phyloP scores from a whole-genome alignment of 208 protist species.

The Naegleria fowleri region DNA sequence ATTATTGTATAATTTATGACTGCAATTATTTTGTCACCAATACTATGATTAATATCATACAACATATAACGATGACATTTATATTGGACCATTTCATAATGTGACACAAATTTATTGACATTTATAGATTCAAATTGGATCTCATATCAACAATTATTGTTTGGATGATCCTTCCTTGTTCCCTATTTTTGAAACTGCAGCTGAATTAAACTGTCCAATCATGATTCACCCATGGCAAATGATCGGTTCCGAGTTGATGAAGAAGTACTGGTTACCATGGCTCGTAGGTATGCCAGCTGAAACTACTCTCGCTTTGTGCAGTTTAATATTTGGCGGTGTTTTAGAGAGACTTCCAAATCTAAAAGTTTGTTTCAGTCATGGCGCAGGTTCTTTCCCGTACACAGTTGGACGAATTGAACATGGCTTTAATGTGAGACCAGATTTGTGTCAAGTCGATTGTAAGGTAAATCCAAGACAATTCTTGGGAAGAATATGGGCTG shows the following conservation, averaged over 20 bases:
- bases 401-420: slow-evolving; percentile 62
- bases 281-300: slow-evolving; percentile 69
- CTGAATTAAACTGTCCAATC: slow-evolving; percentile 49
- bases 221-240: slow-evolving; percentile 79
- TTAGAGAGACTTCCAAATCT: slow-evolving; percentile 55
- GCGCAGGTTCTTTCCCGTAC: slow-evolving; percentile 61
- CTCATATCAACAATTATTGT: slow-evolving; percentile 62
- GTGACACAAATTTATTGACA: too few species aligned
- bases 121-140: slow-evolving; percentile 55
- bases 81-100: too few species aligned
- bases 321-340: slow-evolving; percentile 66
- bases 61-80: too few species aligned
- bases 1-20: too few species aligned
- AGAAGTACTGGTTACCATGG: slow-evolving; percentile 72
- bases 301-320: slow-evolving; percentile 61
- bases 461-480: slow-evolving; percentile 44
- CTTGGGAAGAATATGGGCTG: slow-evolving; percentile 60
- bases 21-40: too few species aligned
- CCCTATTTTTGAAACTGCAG: slow-evolving; percentile 59
- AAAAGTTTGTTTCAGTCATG: slow-evolving; percentile 55
- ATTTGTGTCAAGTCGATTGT: slow-evolving; percentile 58
- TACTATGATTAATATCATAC: too few species aligned
- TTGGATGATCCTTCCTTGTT: slow-evolving; percentile 57
- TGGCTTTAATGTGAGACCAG: slow-evolving; percentile 57
- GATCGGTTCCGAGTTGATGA: slow-evolving; percentile 53